phyloP scores from a whole-genome alignment of 2,329 filamentous ascomycete genomes.

The Coniochaeta ligniaria region DNA sequence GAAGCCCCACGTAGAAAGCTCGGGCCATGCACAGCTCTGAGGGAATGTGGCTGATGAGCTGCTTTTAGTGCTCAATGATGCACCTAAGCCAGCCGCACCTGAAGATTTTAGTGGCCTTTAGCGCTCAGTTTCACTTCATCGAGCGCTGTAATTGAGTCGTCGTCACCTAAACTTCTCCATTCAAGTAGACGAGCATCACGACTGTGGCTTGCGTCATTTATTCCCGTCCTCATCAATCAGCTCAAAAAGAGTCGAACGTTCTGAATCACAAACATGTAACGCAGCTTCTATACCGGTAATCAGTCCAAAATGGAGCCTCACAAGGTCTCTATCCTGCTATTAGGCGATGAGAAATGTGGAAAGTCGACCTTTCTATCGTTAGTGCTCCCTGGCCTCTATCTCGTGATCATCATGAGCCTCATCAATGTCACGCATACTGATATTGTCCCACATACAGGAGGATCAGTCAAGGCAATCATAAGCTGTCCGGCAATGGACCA shows the following conservation, averaged over 20 bases:
- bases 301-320: slow-evolving; percentile 34
- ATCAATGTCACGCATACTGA: background rate
- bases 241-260: background rate
- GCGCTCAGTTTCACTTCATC: background rate
- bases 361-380: slow-evolving; percentile 58
- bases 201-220: slow-evolving; percentile 1
- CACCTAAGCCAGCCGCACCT: background rate
- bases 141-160: background rate
- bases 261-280: background rate
- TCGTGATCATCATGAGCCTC: background rate
- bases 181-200: slow-evolving; percentile 19
- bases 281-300: background rate
- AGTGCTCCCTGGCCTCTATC: slow-evolving; percentile 20
- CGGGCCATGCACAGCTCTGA: background rate
- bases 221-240: background rate
- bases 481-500: slow-evolving; percentile 20
- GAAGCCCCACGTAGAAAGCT: background rate
- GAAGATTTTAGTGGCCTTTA: background rate
- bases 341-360: slow-evolving; percentile 53
- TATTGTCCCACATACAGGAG: slow-evolving; percentile 28
- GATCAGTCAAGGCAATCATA: slow-evolving; percentile 36
- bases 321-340: slow-evolving; percentile 44
- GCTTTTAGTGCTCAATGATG: background rate
- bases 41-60: background rate
- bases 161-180: slow-evolving; percentile 3